Percentiles rank a stretch among this genome's conserved stretches.
Conservation (phyloP, 805 yeast species). For the Starmerella geochares region DNA sequence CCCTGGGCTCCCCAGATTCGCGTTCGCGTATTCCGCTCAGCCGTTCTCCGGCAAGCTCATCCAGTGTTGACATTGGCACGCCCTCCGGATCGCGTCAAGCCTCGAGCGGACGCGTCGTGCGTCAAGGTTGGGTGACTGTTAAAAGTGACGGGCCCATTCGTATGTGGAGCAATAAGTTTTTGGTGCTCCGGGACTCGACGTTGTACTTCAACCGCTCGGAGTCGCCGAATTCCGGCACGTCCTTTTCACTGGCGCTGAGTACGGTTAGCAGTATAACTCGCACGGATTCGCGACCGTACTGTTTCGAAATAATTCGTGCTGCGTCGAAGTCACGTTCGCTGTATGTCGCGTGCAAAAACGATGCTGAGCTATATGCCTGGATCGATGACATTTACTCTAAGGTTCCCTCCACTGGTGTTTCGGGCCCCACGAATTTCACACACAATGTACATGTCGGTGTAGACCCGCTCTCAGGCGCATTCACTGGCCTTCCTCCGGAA, state of each 20-base stretch:
- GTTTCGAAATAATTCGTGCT: constrained; percentile 57
- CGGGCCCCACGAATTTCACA: constrained; percentile 87
- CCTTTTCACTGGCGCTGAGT: constrained; percentile 41
- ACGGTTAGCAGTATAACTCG: constrained; percentile 56
- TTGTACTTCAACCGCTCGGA: constrained; percentile 69
- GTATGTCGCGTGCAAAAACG: constrained; percentile 63
- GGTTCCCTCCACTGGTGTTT: constrained; percentile 45
- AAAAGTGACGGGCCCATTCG: constrained; percentile 80
- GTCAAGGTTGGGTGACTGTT: constrained; percentile 80
- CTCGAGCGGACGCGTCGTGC: constrained; percentile 12
- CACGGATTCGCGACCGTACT: constrained; percentile 61
- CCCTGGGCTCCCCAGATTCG: neutral
- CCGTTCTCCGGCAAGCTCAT: constrained; percentile 10
- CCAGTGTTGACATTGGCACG: constrained; percentile 2
- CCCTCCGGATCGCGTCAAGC: constrained; percentile 3
- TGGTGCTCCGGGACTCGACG: constrained; percentile 66
- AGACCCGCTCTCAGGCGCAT: constrained; percentile 72
- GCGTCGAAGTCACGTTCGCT: constrained; percentile 45
- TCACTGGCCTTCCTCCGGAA: constrained; percentile 83
- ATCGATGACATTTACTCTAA: constrained; percentile 61
- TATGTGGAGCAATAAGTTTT: constrained; percentile 82
- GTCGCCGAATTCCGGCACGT: constrained; percentile 19
- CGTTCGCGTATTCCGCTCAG: neutral
- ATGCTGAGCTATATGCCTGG: constrained; percentile 79
- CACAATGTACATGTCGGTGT: constrained; percentile 94